A percentile compares a stretch with the other conserved stretches of the same genome.
phyloP scores from a whole-genome alignment of 805 yeast genomes.

The Monosporozyma aquatica region DNA sequence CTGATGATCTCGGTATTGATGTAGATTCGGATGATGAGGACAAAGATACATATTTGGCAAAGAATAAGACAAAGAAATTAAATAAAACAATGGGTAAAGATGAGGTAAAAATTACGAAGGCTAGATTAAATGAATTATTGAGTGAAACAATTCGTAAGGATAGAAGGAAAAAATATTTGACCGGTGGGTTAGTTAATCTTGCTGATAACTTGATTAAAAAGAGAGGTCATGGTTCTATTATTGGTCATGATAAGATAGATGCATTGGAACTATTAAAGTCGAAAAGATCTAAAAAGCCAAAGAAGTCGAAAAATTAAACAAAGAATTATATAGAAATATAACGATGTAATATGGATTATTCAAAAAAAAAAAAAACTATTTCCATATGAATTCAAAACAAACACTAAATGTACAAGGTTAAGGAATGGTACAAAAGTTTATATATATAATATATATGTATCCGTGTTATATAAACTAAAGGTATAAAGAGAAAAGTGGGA shows the following conservation, averaged over 20 bases:
- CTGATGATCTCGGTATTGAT: constrained; percentile 85
- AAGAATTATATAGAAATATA: constrained; percentile 1
- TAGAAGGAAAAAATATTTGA: constrained; percentile 61
- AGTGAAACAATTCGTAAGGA: constrained; percentile 49
- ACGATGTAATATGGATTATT: too few relatives aligned
- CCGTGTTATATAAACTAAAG: background rate
- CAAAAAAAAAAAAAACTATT: too few relatives aligned
- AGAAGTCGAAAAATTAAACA: background rate
- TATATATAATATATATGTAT: background rate
- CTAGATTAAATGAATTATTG: constrained; percentile 46
- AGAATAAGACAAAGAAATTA: constrained; percentile 49
- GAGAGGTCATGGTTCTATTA: constrained; percentile 52
- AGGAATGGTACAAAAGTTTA: background rate
- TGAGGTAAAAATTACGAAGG: constrained; percentile 39
- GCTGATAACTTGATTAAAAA: constrained; percentile 71
- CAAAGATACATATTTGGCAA: constrained; percentile 38
- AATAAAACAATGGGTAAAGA: constrained; percentile 44
- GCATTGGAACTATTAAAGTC: constrained; percentile 56
- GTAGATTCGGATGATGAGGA: constrained; percentile 58
- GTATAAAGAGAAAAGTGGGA: too few relatives aligned
- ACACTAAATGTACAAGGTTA: constrained; percentile 1
- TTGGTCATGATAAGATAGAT: constrained; percentile 59
- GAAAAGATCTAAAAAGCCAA: constrained; percentile 13
- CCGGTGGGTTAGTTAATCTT: constrained; percentile 68
- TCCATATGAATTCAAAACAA: too few relatives aligned